Evolutionary conservation across 2,329 filamentous ascomycete genomes (phyloP).

Genomic region (Microsporum canis): DNA sequence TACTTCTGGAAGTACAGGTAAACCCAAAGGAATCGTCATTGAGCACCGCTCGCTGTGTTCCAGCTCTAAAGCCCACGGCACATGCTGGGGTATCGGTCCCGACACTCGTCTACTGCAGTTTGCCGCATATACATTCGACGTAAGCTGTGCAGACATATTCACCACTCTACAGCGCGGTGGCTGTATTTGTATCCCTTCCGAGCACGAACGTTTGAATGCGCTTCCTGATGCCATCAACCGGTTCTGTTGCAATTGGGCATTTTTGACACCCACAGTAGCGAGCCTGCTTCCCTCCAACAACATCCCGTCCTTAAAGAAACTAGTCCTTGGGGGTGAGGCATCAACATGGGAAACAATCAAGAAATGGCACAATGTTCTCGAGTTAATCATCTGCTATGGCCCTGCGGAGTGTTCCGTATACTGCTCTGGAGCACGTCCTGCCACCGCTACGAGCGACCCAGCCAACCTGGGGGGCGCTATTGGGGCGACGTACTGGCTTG

Average conservation of each 20-base stretch:
- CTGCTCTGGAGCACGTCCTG: slow-evolving; percentile 11
- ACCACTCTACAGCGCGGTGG: slow-evolving; percentile 28
- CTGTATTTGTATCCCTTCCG: slow-evolving; percentile 33
- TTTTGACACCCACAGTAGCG: slow-evolving; percentile 47
- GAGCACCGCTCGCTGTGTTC: slow-evolving; percentile 40
- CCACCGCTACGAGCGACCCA: neutral
- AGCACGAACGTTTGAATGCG: slow-evolving; percentile 34
- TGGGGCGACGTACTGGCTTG: slow-evolving; percentile 23
- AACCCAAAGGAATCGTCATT: slow-evolving; percentile 45
- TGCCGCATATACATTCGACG: slow-evolving; percentile 33
- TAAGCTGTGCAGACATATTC: slow-evolving; percentile 27
- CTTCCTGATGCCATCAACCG: slow-evolving; percentile 36
- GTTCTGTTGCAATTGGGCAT: slow-evolving; percentile 40
- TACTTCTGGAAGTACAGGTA: slow-evolving; percentile 10
- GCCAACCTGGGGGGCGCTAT: slow-evolving; percentile 11
- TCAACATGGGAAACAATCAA: slow-evolving; percentile 20
- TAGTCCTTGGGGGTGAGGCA: slow-evolving; percentile 28
- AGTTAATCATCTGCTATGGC: slow-evolving; percentile 20
- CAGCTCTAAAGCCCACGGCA: slow-evolving; percentile 20
- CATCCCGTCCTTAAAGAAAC: slow-evolving; percentile 25
- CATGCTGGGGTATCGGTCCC: slow-evolving; percentile 25
- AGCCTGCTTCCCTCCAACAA: slow-evolving; percentile 25
- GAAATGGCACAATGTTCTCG: slow-evolving; percentile 28
- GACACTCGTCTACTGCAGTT: slow-evolving; percentile 26
- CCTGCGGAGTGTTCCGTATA: slow-evolving; percentile 1